These are phyloP conservation scores for Amylocystis lapponica DNA, from an alignment of 768 basidiomycete genomes.

Conservation along the genomic window DNA sequence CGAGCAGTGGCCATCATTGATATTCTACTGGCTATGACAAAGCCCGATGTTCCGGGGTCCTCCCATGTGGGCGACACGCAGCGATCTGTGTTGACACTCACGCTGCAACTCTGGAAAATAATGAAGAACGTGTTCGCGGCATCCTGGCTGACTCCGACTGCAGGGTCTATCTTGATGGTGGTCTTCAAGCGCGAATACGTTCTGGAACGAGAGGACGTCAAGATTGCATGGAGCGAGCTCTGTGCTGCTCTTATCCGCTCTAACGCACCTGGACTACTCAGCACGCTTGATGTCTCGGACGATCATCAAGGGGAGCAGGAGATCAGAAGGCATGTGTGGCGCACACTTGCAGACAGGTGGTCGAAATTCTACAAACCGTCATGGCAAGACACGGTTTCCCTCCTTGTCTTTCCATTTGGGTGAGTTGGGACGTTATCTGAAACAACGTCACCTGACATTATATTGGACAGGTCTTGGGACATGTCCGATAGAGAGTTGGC, in stretches of 20 bases:
- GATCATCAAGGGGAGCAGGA: constrained; percentile 25
- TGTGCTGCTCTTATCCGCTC: constrained; percentile 42
- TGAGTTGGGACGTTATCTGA: constrained; percentile 17
- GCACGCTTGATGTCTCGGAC: constrained; percentile 25
- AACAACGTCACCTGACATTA: constrained; percentile 7
- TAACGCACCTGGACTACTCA: constrained; percentile 35
- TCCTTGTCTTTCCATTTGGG: constrained; percentile 47
- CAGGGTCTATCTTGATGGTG: constrained; percentile 40
- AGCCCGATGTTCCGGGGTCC: not conserved
- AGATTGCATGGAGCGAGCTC: constrained; percentile 40
- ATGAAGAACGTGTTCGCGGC: constrained; percentile 43
- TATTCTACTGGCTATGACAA: not conserved
- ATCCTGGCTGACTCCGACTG: constrained; percentile 35
- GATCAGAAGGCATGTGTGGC: constrained; percentile 44
- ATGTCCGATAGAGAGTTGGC: constrained; percentile 37
- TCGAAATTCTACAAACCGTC: constrained; percentile 18
- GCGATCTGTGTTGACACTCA: constrained; percentile 25
- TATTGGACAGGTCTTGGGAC: constrained; percentile 38
- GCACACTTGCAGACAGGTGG: constrained; percentile 32
- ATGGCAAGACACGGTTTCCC: constrained; percentile 38
- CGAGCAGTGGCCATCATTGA: constrained; percentile 30
- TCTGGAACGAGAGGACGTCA: constrained; percentile 34
- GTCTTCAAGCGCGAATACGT: constrained; percentile 40
- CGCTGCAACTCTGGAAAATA: constrained; percentile 45
- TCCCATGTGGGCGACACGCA: not conserved